These are phyloP conservation scores for Ogataea hybrid DNA, from an alignment of 1,139 yeast genomes.

Conservation along the genomic window DNA sequence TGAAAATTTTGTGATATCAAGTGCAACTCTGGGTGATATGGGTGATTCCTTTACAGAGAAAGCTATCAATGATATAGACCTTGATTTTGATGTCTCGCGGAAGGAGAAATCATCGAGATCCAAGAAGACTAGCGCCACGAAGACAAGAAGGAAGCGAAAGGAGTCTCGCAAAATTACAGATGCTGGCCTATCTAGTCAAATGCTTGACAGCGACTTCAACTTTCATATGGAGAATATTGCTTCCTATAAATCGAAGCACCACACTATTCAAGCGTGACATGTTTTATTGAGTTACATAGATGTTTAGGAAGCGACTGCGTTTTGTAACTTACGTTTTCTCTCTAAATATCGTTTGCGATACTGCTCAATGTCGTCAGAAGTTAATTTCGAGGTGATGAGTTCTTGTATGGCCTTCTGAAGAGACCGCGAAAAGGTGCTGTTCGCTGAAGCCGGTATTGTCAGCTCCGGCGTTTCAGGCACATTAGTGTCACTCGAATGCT, in stretches of 20 bases:
- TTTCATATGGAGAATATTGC: not conserved
- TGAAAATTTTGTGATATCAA: constrained; percentile 19
- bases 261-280: not conserved
- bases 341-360: constrained; percentile 19
- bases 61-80: constrained; percentile 6
- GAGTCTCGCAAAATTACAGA: constrained; percentile 1
- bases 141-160: not conserved
- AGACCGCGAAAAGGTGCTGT: not conserved
- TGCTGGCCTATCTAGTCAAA: not conserved
- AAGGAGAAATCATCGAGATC: not conserved
- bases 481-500: no score
- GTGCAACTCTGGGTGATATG: constrained; percentile 22
- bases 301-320: constrained; percentile 1
- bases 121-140: no score
- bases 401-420: constrained; percentile 4
- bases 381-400: constrained; percentile 15
- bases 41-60: constrained; percentile 14
- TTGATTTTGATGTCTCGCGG: constrained; percentile 1
- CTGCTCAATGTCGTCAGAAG: constrained; percentile 13
- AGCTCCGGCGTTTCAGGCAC: no score
- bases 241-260: not conserved
- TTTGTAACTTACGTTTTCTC: constrained; percentile 4
- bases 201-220: constrained; percentile 1
- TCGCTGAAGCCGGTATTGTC: not conserved
- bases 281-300: not conserved